Percentiles rank a stretch among this genome's conserved stretches.
Conservation (phyloP, 495 filamentous ascomycete species). For the Penicillium odoratum region DNA sequence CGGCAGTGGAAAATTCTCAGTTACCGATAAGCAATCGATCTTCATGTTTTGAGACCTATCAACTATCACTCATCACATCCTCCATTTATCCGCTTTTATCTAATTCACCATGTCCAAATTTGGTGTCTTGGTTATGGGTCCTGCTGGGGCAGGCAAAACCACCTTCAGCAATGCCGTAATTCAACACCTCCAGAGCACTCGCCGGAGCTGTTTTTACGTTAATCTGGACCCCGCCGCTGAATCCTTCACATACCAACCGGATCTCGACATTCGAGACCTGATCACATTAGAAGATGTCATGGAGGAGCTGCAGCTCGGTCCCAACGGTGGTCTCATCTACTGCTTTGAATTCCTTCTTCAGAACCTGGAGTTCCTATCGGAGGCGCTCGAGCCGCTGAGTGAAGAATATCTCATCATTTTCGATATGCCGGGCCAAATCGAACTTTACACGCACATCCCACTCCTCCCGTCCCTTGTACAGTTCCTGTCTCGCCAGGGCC, state of each 20-base stretch:
- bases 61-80: neutral
- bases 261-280: constrained; percentile 95
- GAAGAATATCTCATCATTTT: constrained; percentile 97
- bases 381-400: constrained; percentile 78
- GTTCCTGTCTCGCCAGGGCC: constrained; percentile 75
- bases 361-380: constrained; percentile 92
- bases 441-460: constrained; percentile 96
- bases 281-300: constrained; percentile 97
- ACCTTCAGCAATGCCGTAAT: constrained; percentile 95
- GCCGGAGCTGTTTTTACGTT: constrained; percentile 91
- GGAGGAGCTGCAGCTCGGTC: constrained; percentile 92
- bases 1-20: constrained; percentile 7
- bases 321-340: constrained; percentile 95
- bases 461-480: constrained; percentile 83
- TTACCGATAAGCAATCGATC: constrained; percentile 16
- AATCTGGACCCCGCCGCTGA: constrained; percentile 98
- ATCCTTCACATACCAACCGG: constrained; percentile 84
- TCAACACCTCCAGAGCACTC: constrained; percentile 83
- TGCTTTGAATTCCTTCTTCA: constrained; percentile 95
- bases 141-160: constrained; percentile 86
- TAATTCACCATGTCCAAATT: constrained; percentile 77
- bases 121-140: constrained; percentile 92
- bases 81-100: neutral
- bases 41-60: neutral
- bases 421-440: constrained; percentile 98